Percentiles rank a stretch among this genome's conserved stretches.
phyloP scores from a whole-genome alignment of 768 basidiomycete genomes.

The Cytidiella melzeri region DNA sequence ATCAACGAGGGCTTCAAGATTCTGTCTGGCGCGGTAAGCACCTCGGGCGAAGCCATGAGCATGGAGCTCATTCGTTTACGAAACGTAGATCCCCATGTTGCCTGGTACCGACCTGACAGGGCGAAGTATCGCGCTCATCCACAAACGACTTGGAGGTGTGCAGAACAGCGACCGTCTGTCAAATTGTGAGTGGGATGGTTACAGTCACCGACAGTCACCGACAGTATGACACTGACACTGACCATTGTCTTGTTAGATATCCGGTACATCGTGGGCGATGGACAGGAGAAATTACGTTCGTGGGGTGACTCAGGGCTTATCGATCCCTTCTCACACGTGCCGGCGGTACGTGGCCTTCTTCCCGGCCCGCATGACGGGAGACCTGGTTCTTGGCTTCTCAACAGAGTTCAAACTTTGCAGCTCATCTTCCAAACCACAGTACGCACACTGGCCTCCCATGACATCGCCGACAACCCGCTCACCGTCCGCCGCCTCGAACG shows the following conservation, averaged over 20 bases:
- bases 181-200: slow-evolving; percentile 42
- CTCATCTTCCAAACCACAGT: slow-evolving; percentile 71
- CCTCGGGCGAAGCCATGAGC: background rate
- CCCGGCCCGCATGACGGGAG: slow-evolving; percentile 5
- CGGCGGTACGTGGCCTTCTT: slow-evolving; percentile 24
- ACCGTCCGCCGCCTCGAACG: slow-evolving; percentile 55
- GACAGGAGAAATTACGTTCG: slow-evolving; percentile 48
- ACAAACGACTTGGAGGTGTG: slow-evolving; percentile 60
- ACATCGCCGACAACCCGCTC: slow-evolving; percentile 61
- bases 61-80: background rate
- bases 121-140: slow-evolving; percentile 55
- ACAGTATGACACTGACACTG: too few species aligned
- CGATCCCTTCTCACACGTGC: slow-evolving; percentile 69
- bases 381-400: background rate
- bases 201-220: slow-evolving; percentile 5
- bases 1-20: slow-evolving; percentile 76
- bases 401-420: slow-evolving; percentile 12
- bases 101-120: slow-evolving; percentile 63
- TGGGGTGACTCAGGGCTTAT: slow-evolving; percentile 63
- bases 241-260: slow-evolving; percentile 44
- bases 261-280: slow-evolving; percentile 58
- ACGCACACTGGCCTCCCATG: slow-evolving; percentile 57
- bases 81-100: slow-evolving; percentile 63
- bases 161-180: slow-evolving; percentile 59
- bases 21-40: slow-evolving; percentile 69